These are phyloP conservation scores for Saksenaea oblongispora DNA, from an alignment of 371 early-diverging fungal species.

Conservation along the genomic window DNA sequence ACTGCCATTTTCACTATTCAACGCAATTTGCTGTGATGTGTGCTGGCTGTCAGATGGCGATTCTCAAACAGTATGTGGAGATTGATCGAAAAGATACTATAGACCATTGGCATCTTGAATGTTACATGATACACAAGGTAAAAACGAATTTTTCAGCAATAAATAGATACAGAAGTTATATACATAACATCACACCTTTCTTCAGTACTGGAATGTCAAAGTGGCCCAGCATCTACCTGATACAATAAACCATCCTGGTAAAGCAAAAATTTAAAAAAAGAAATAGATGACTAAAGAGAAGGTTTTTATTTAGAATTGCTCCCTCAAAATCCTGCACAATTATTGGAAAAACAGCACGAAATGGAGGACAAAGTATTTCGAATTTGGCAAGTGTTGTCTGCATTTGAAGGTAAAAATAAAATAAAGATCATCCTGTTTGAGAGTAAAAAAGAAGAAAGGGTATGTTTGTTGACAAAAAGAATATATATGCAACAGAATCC, in stretches of 20 bases:
- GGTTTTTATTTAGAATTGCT: constrained; percentile 2
- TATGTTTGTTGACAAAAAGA: neutral
- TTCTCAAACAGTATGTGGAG: constrained; percentile 92
- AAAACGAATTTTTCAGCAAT: neutral
- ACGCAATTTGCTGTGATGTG: constrained; percentile 86
- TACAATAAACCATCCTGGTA: constrained; percentile 13
- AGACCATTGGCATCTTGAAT: constrained; percentile 96
- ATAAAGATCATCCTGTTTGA: neutral
- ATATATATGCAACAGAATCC: constrained; percentile 61
- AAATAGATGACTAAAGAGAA: neutral
- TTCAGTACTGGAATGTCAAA: constrained; percentile 73
- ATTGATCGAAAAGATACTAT: constrained; percentile 75
- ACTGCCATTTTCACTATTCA: constrained; percentile 95
- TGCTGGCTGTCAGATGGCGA: constrained; percentile 90
- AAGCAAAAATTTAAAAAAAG: too few relatives aligned
- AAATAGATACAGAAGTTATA: neutral
- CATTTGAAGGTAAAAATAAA: constrained; percentile 71
- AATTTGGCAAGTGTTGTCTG: constrained; percentile 91
- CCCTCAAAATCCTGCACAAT: constrained; percentile 13
- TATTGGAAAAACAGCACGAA: constrained; percentile 46
- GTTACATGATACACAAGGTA: constrained; percentile 95
- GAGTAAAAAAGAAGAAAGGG: neutral
- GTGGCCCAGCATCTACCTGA: constrained; percentile 37
- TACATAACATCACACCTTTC: constrained; percentile 1
- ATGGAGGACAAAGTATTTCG: constrained; percentile 89